Base-by-base conservation (phyloP, 805 yeast species). In the Candida silvicultrix region DNA sequence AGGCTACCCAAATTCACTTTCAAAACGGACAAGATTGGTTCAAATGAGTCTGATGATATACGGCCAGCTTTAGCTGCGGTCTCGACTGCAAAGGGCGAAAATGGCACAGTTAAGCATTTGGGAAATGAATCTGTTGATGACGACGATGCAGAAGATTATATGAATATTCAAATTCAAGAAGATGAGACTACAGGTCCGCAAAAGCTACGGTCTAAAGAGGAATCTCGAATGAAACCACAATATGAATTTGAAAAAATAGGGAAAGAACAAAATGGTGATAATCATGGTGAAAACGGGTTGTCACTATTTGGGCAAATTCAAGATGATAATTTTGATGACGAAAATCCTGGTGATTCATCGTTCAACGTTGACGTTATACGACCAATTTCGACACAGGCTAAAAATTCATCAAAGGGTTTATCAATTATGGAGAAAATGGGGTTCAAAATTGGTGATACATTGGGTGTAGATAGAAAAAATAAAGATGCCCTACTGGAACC, bases 371-470 rank as follows among this genome's bases (percentile, higher is more conserved):
- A 37, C 10, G 22, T 34, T 1, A 31, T 46, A 12, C 34, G 19
- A 4, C 36, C 44, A 12, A 43, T 51, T 3, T 48, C 50, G 3
- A 47, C 7, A 1, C 49, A 45, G 2, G 18, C 43, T 12, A 41
- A 21, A n/a, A 35, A 16, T 7, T 62, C 65, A 41, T 73, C 77
- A 0, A 64, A 69, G 42, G 82, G 80, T 0, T 62, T 76, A 21
- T 52, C 67, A 6, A 77, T 80, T 49, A 78, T 80, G 85, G 65
- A 68, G 51, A 74, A 68, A 51, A 80, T 80, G 85, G 85, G 85
- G 1, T 80, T 69, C 54, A 68, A 64, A 45, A 56, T 70, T 3
- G 83, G 82, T 18, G 65, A 69, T 22, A 54, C 69, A 0, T 58
- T 77, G 16, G 82, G 83, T 0, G 51, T 44, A 20, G 47, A 54